phyloP scores from a whole-genome alignment of 169 alveolate species.

The Theileria annulata region DNA sequence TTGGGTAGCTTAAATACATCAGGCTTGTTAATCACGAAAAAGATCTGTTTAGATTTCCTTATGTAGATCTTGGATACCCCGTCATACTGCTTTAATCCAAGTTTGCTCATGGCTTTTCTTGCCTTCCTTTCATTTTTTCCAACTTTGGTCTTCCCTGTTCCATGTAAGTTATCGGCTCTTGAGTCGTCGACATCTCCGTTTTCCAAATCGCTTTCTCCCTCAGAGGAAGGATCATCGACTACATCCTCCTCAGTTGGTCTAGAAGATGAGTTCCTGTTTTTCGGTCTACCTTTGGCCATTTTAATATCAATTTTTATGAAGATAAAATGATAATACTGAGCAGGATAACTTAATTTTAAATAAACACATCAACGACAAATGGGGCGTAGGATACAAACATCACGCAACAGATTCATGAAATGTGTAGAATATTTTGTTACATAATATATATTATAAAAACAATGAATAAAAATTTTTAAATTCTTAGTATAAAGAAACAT shows the following conservation, averaged over 20 bases:
- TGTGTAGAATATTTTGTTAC: background rate
- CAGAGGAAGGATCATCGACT: constrained; percentile 49
- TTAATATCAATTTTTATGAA: background rate
- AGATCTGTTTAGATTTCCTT: constrained; percentile 88
- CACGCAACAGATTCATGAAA: background rate
- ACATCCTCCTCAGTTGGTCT: constrained; percentile 44
- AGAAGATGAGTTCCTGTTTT: constrained; percentile 21
- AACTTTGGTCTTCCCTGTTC: constrained; percentile 33
- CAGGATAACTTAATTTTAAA: background rate
- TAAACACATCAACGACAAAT: constrained; percentile 18
- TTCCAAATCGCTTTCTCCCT: constrained; percentile 60
- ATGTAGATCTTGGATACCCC: constrained; percentile 91
- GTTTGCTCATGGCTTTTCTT: constrained; percentile 88
- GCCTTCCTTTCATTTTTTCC: constrained; percentile 94
- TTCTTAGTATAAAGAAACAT: background rate
- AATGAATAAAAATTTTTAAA: no score
- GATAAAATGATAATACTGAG: background rate
- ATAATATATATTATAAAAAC: background rate
- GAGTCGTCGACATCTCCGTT: constrained; percentile 51
- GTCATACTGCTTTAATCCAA: constrained; percentile 89
- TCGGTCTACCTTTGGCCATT: constrained; percentile 28
- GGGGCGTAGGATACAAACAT: constrained; percentile 14
- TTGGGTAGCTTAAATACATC: constrained; percentile 91
- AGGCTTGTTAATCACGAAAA: constrained; percentile 90
- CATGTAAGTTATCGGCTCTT: constrained; percentile 11